Conservation (phyloP, 169 alveolate species). For the Plasmodium gallinaceum region DNA sequence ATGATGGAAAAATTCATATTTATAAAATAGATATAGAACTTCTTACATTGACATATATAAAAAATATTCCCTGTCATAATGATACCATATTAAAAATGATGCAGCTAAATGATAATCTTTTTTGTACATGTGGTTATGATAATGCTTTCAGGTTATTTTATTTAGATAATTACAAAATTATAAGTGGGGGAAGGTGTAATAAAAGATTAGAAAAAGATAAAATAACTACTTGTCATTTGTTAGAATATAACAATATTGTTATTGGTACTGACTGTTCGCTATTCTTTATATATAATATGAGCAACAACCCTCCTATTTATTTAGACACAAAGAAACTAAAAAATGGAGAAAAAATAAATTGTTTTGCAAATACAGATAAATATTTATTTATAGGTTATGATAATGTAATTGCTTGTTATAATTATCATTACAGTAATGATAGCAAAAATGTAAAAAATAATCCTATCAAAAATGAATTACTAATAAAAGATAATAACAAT, state of each 20-base stretch:
- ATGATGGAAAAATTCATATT: constrained; percentile 74
- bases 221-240: constrained; percentile 77
- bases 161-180: constrained; percentile 59
- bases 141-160: constrained; percentile 79
- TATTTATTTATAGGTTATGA: constrained; percentile 65
- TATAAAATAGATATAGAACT: constrained; percentile 39
- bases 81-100: constrained; percentile 80
- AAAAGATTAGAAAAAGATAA: constrained; percentile 83
- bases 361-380: constrained; percentile 73
- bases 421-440: constrained; percentile 54
- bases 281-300: constrained; percentile 62
- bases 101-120: constrained; percentile 25
- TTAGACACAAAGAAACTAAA: constrained; percentile 45
- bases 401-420: constrained; percentile 65
- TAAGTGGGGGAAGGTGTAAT: constrained; percentile 85
- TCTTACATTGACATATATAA: constrained; percentile 73
- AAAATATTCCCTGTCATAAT: constrained; percentile 78
- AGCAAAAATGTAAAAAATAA: background rate
- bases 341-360: constrained; percentile 47
- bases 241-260: constrained; percentile 41
- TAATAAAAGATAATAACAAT: background rate
- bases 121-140: constrained; percentile 86
- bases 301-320: constrained; percentile 57
- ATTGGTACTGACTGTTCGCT: constrained; percentile 38
- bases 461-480: background rate